A percentile compares a stretch with the other conserved stretches of the same genome.
These are phyloP conservation scores for Metrosideros polymorpha DNA, from an alignment of 441 rosid genomes.

Conservation along the genomic window DNA sequence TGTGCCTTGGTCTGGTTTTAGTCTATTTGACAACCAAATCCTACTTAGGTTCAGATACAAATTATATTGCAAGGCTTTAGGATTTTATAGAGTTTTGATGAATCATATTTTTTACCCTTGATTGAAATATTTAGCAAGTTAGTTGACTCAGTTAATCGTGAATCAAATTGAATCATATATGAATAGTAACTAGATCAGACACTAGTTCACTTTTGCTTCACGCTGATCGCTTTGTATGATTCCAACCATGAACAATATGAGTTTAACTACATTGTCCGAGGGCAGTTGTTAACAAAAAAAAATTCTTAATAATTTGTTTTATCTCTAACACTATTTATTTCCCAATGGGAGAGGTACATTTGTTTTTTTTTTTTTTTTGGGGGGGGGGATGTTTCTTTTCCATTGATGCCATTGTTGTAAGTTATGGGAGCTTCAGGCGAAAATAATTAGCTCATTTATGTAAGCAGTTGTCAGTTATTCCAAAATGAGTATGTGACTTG, in stretches of 20 bases:
- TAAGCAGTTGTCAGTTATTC: background rate
- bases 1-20: background rate
- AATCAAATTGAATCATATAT: background rate
- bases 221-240: background rate
- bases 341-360: background rate
- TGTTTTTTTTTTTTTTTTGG: background rate
- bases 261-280: background rate
- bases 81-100: background rate
- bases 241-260: background rate
- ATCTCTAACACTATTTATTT: background rate
- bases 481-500: background rate
- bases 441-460: background rate
- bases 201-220: background rate
- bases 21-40: background rate
- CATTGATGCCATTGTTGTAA: background rate
- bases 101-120: background rate
- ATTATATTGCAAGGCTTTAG: background rate
- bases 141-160: background rate
- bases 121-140: background rate
- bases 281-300: background rate
- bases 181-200: background rate
- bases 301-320: background rate
- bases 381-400: background rate
- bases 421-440: background rate
- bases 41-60: background rate